Base-by-base conservation (phyloP, 768 basidiomycete genomes). In the Leucogyrophana mollusca region DNA sequence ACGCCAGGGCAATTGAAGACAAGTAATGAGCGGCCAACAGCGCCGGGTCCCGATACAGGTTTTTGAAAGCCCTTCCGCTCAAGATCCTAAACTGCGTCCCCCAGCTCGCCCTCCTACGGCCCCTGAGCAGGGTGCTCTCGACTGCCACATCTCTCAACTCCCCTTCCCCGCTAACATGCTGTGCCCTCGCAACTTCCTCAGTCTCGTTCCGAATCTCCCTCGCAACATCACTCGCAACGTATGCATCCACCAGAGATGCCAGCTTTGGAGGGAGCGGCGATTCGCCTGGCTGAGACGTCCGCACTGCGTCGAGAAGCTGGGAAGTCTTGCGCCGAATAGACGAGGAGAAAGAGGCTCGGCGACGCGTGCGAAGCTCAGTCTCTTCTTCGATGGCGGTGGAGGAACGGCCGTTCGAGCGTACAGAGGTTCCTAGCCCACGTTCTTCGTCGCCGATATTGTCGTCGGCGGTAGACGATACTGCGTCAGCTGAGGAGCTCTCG, bases 41-140 rank as follows among this genome's bases (percentile, higher is more conserved):
- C 39, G 94, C 87, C 0, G 95, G 95, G 58, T 99, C 93, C 20
- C 95, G 77, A 64, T 99, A 98, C 49, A 99, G 67, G 60, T 98
- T 98, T 79, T 98, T 98, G 77, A 99, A 98, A 17, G 95, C 94
- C 47, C 96, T 71, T 20, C 94, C 94, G 61, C 93, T 96, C 61
- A 99, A 69, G 46, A 97, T 94, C 62, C 80, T 79, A 60, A 99
- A 98, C 70, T 99, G 96, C 14, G 88, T 94, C 34, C 73, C 74
- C 80, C 85, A 93, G 52, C 79, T 86, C 6, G 95, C 96, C 45
- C 92, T 78, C 65, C 87, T 83, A 55, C 84, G 71, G 13, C 86
- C 87, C 41, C 85, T 67, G 59, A 93, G 64, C 48, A 89, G 57
- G 41, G 74, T 69, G 30, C 80, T 87, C 67, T 91, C 89, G 21